These are phyloP conservation scores for Boletus tomentosulus DNA, from an alignment of 768 basidiomycete species.

Conservation along the genomic window DNA sequence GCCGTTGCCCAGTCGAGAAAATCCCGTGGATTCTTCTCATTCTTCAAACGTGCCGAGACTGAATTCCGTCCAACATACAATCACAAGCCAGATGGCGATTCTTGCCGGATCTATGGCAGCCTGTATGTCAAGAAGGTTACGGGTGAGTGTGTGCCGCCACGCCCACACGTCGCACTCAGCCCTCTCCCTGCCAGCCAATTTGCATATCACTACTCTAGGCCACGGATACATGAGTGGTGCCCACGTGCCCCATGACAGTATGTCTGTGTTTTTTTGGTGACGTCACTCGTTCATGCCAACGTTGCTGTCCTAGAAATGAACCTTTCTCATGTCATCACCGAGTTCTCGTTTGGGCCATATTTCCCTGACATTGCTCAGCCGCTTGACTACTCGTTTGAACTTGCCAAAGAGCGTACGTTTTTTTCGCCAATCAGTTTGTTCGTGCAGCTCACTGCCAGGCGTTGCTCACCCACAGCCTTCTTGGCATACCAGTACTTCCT, in stretches of 20 bases:
- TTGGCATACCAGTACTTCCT: conserved; percentile 93
- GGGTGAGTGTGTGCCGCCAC: conserved; percentile 38
- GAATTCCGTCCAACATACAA: conserved; percentile 73
- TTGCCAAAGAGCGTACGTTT: conserved; percentile 56
- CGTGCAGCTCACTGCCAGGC: background rate
- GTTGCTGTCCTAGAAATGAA: conserved; percentile 73
- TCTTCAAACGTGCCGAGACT: conserved; percentile 41
- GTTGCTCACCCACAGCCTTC: conserved; percentile 51
- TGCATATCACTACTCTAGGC: conserved; percentile 92
- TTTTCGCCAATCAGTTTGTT: background rate
- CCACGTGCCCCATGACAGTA: conserved; percentile 85
- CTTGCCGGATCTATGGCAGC: conserved; percentile 85
- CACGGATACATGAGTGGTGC: conserved; percentile 88
- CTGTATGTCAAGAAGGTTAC: conserved; percentile 86
- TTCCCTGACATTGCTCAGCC: conserved; percentile 96
- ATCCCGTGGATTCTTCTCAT: conserved; percentile 68
- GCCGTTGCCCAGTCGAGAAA: conserved; percentile 68
- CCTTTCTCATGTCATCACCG: conserved; percentile 91
- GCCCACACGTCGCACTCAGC: background rate
- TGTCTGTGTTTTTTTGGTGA: conserved; percentile 30
- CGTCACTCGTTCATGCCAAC: background rate
- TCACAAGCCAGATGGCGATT: conserved; percentile 60
- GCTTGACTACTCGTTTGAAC: conserved; percentile 84
- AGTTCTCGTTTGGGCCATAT: conserved; percentile 95
- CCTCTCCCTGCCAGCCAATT: conserved; percentile 53